phyloP scores from a whole-genome alignment of 2,329 filamentous ascomycete genomes.

The Fusarium graminum region DNA sequence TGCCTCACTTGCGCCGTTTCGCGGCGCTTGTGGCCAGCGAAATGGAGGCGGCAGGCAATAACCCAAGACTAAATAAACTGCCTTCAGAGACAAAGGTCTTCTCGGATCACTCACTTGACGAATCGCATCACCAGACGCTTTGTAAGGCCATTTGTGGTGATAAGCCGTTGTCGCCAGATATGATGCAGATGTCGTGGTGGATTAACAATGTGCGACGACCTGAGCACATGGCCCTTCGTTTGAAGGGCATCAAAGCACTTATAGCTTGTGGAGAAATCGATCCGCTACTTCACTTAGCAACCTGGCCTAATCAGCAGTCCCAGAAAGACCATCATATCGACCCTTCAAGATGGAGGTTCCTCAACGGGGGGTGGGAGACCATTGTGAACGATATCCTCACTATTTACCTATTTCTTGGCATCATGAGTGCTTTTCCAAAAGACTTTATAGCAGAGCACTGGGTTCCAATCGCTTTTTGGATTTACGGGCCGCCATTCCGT shows the following conservation, averaged over 20 bases:
- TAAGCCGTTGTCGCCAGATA: not conserved
- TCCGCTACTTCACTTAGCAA: not conserved
- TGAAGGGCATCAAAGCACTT: conserved; percentile 2
- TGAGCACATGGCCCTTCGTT: not conserved
- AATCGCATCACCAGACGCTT: accelerated
- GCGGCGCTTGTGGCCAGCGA: not conserved
- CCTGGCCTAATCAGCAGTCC: not conserved
- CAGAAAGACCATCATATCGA: not conserved
- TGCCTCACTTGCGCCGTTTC: not conserved
- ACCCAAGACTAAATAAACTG: accelerated
- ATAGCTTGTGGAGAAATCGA: conserved; percentile 1
- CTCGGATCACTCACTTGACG: not conserved
- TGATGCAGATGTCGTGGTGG: conserved; percentile 22
- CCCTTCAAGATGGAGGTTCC: not conserved
- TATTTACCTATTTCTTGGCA: not conserved
- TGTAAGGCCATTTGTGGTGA: accelerated
- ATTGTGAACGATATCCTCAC: not conserved
- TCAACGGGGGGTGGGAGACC: conserved; percentile 2
- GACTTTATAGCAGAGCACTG: not conserved
- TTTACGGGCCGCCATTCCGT: accelerated
- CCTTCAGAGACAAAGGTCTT: not conserved
- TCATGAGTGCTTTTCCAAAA: not conserved
- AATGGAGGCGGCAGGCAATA: accelerated
- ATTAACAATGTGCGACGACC: not conserved
- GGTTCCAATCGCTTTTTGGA: not conserved